Evolutionary conservation across 2,329 filamentous ascomycete species (phyloP).

Genomic region (Knufia petricola): DNA sequence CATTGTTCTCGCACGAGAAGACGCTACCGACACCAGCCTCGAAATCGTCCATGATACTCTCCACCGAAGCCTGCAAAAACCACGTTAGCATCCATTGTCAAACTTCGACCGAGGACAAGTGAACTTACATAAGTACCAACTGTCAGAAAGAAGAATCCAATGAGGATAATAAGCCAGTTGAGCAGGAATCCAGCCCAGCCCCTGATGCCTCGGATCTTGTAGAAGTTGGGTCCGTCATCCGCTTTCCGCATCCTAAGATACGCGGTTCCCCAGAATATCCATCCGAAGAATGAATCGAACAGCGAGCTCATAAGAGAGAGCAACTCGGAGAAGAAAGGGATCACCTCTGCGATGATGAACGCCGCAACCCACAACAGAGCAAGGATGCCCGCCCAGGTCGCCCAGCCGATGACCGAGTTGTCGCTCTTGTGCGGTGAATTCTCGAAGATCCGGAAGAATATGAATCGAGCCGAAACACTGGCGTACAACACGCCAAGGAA

Average conservation of each 20-base stretch:
- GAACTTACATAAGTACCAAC: slow-evolving; percentile 67
- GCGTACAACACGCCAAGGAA: slow-evolving; percentile 88
- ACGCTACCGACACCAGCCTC: slow-evolving; percentile 54
- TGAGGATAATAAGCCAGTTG: slow-evolving; percentile 63
- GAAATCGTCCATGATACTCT: slow-evolving; percentile 57
- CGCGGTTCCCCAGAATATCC: slow-evolving; percentile 66
- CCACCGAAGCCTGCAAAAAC: slow-evolving; percentile 32
- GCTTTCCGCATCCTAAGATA: slow-evolving; percentile 36
- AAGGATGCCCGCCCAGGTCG: slow-evolving; percentile 65
- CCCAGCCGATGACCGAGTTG: slow-evolving; percentile 76
- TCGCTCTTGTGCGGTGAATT: slow-evolving; percentile 68
- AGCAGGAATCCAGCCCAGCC: slow-evolving; percentile 40
- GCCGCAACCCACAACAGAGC: slow-evolving; percentile 67
- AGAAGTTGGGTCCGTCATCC: slow-evolving; percentile 34
- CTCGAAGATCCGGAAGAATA: slow-evolving; percentile 83
- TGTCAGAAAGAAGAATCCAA: slow-evolving; percentile 71
- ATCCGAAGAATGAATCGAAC: slow-evolving; percentile 72
- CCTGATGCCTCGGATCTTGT: slow-evolving; percentile 32
- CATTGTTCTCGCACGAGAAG: slow-evolving; percentile 58
- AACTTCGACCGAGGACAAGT: slow-evolving; percentile 27
- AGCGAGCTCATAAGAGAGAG: slow-evolving; percentile 54
- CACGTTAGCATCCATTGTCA: slow-evolving; percentile 11
- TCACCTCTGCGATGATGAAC: slow-evolving; percentile 85
- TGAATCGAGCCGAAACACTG: slow-evolving; percentile 77
- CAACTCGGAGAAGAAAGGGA: slow-evolving; percentile 79